These are phyloP conservation scores for Colletotrichum abscissum DNA, from an alignment of 2,329 filamentous ascomycete species.

Conservation along the genomic window DNA sequence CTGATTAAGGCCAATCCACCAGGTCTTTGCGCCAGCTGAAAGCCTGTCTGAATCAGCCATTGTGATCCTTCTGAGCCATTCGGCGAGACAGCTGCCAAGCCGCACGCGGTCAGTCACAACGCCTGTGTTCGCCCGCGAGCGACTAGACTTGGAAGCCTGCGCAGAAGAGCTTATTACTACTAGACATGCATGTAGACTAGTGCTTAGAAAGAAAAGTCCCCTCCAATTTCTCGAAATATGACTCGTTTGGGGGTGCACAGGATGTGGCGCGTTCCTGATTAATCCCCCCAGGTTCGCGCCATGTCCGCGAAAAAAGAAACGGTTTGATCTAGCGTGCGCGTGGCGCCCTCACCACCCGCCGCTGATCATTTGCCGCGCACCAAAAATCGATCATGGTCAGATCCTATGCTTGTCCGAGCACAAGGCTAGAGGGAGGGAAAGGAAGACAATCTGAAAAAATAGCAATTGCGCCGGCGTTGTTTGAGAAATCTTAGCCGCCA, in stretches of 20 bases:
- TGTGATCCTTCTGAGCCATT: neutral
- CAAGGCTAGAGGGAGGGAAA: neutral
- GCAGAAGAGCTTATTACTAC: neutral
- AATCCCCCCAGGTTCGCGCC: neutral
- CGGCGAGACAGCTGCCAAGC: constrained; percentile 12
- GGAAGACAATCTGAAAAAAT: neutral
- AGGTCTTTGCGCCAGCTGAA: constrained; percentile 13
- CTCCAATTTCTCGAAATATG: neutral
- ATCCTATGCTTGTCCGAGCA: constrained; percentile 22
- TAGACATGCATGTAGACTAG: constrained; percentile 24
- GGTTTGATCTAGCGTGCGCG: constrained; percentile 18
- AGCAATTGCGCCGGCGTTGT: constrained; percentile 24
- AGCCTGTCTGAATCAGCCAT: neutral
- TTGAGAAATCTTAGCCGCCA: neutral
- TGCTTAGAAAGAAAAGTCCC: neutral
- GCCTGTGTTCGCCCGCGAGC: neutral
- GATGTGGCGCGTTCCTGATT: constrained; percentile 23
- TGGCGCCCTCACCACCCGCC: constrained; percentile 27
- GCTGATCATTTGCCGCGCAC: constrained; percentile 19
- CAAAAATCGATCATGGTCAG: constrained; percentile 6
- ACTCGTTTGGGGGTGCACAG: constrained; percentile 2
- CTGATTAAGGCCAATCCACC: neutral
- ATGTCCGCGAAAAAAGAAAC: constrained; percentile 22
- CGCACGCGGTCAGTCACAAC: neutral
- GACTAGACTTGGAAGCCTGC: constrained; percentile 3